Conservation (phyloP, 169 alveolate species). For the Babesia ovata region DNA sequence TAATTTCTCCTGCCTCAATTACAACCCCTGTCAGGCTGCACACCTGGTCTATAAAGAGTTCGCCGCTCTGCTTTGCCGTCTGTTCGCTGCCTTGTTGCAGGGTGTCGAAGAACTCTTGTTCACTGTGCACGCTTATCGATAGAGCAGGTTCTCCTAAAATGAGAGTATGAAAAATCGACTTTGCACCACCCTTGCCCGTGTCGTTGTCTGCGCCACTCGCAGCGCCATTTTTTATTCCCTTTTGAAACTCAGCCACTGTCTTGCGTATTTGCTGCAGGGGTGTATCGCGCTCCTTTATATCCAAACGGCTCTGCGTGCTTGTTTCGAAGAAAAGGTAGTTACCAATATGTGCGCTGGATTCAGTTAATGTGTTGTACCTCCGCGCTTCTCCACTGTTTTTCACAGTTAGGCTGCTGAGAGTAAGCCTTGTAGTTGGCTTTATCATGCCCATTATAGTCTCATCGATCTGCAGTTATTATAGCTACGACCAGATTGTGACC, state of each 20-base stretch:
- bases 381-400: not conserved
- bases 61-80: not conserved
- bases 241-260: not conserved
- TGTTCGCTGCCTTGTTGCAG: not conserved
- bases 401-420: conserved; percentile 28
- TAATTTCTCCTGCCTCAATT: conserved; percentile 41
- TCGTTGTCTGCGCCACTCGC: not conserved
- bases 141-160: conserved; percentile 33
- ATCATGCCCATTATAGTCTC: conserved; percentile 29
- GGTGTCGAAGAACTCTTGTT: conserved; percentile 10
- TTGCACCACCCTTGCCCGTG: not conserved
- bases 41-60: conserved; percentile 43
- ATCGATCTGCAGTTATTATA: conserved; percentile 26
- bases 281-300: conserved; percentile 29
- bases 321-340: conserved; percentile 27
- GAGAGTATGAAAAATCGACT: conserved; percentile 27
- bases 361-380: not conserved
- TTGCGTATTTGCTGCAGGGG: conserved; percentile 24
- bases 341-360: conserved; percentile 5
- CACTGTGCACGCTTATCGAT: conserved; percentile 19
- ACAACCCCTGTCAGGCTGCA: conserved; percentile 54
- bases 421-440: conserved; percentile 39
- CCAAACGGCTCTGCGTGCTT: conserved; percentile 37
- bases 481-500: not conserved
- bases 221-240: not conserved